Conservation (phyloP, 345 rosid species). For the Theobroma cacao region DNA sequence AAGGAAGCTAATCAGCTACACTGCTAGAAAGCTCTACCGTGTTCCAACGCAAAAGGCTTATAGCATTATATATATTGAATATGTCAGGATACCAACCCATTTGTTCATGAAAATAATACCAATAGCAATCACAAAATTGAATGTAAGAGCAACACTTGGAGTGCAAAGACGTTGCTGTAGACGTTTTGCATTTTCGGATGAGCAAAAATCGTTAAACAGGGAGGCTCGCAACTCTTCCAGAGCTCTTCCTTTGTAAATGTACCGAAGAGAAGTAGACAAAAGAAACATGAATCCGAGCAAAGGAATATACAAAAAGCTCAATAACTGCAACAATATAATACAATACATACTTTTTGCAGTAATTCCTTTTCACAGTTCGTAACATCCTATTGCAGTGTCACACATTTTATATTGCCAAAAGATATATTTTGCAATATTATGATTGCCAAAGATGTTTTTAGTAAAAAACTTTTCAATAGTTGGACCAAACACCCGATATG, state of each 20-base stretch:
- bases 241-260: constrained; percentile 32
- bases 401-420: too few species aligned
- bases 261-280: not conserved
- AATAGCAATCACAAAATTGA: constrained; percentile 36
- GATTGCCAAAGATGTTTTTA: too few species aligned
- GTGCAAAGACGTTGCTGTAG: constrained; percentile 34
- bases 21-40: not conserved
- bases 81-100: constrained; percentile 11
- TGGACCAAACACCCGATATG: too few species aligned
- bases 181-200: constrained; percentile 30
- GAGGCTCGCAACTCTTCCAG: constrained; percentile 46
- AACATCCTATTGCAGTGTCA: too few species aligned
- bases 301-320: not conserved
- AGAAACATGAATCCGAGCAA: not conserved
- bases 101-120: constrained; percentile 32
- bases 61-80: not conserved
- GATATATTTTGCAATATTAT: too few species aligned
- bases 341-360: too few species aligned
- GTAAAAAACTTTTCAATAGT: too few species aligned
- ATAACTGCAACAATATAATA: too few species aligned
- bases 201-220: constrained; percentile 34
- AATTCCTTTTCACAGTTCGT: too few species aligned
- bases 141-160: constrained; percentile 30
- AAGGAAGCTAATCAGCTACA: not conserved
- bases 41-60: not conserved